phyloP scores from a whole-genome alignment of 805 yeast species.

The Danielozyma ontarioensis region DNA sequence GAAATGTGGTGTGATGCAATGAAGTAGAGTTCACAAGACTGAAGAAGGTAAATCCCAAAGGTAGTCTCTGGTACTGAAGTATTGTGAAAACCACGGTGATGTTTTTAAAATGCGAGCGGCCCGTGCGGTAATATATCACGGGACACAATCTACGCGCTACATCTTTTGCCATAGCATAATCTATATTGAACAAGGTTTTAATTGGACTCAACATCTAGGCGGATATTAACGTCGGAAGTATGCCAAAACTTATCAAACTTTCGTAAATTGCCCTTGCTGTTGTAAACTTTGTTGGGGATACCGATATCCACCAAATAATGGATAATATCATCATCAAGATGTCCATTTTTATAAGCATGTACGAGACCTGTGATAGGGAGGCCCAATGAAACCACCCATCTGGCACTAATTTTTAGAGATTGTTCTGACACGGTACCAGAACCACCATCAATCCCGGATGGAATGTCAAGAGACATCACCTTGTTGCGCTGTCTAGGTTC shows the following conservation, averaged over 20 bases:
- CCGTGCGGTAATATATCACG: too few species aligned
- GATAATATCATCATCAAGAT: constrained; percentile 27
- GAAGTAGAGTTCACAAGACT: too few species aligned
- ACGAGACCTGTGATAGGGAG: constrained; percentile 63
- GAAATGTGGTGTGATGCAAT: too few species aligned
- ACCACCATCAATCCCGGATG: constrained; percentile 80
- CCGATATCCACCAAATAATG: constrained; percentile 71
- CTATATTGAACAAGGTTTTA: too few species aligned
- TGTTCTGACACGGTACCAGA: constrained; percentile 50
- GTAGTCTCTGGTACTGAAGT: too few species aligned
- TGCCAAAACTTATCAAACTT: constrained; percentile 44
- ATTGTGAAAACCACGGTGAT: too few species aligned
- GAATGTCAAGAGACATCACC: constrained; percentile 68
- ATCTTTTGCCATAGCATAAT: too few species aligned
- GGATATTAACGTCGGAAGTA: constrained; percentile 20
- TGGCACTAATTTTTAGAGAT: constrained; percentile 37
- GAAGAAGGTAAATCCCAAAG: too few species aligned
- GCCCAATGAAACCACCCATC: constrained; percentile 65
- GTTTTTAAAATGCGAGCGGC: too few species aligned
- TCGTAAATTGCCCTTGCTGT: constrained; percentile 33
- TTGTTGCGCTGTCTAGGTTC: constrained; percentile 34
- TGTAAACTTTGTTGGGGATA: constrained; percentile 54
- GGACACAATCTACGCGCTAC: too few species aligned
- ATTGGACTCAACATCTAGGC: not conserved
- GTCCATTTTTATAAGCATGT: constrained; percentile 55